A percentile compares a stretch with the other conserved stretches of the same genome.
phyloP scores from a whole-genome alignment of 768 basidiomycete genomes.

The Termitomyces heimii region DNA sequence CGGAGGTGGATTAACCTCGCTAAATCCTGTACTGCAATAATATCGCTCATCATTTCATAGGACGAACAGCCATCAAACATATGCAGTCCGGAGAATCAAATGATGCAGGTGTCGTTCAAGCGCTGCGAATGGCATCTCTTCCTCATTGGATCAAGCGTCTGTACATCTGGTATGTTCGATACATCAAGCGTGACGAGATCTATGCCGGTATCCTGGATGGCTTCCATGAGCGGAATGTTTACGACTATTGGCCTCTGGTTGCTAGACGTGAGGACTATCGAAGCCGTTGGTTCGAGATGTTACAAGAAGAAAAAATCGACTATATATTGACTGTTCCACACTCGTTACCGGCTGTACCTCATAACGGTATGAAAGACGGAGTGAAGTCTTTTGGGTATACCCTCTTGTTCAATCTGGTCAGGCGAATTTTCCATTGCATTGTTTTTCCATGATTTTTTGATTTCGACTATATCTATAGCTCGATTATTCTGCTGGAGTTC shows the following conservation, averaged over 20 bases:
- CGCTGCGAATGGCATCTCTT: slow-evolving; percentile 34
- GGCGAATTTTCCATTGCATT: slow-evolving; percentile 10
- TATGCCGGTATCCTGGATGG: slow-evolving; percentile 49
- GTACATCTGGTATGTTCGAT: slow-evolving; percentile 46
- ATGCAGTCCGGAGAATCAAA: slow-evolving; percentile 11
- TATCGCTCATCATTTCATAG: background rate
- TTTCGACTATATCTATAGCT: slow-evolving; percentile 21
- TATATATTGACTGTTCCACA: slow-evolving; percentile 57
- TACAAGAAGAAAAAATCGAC: slow-evolving; percentile 39
- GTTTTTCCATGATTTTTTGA: no score
- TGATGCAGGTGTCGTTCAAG: slow-evolving; percentile 16
- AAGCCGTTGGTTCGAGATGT: slow-evolving; percentile 35
- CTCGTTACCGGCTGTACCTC: slow-evolving; percentile 48
- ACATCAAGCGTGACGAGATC: slow-evolving; percentile 43
- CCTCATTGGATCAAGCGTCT: slow-evolving; percentile 40
- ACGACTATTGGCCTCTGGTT: slow-evolving; percentile 42
- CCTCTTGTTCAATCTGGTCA: slow-evolving; percentile 55
- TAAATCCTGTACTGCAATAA: background rate
- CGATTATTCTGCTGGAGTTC: slow-evolving; percentile 48
- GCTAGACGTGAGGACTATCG: slow-evolving; percentile 40
- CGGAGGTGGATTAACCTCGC: slow-evolving; percentile 25
- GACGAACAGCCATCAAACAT: slow-evolving; percentile 6
- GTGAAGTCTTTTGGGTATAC: slow-evolving; percentile 54
- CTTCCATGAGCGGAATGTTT: slow-evolving; percentile 36
- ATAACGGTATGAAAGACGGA: slow-evolving; percentile 45